Evolutionary conservation across 164 flowering plant genomes (phyloP).

Genomic region (grape (Vitis vinifera)): DNA sequence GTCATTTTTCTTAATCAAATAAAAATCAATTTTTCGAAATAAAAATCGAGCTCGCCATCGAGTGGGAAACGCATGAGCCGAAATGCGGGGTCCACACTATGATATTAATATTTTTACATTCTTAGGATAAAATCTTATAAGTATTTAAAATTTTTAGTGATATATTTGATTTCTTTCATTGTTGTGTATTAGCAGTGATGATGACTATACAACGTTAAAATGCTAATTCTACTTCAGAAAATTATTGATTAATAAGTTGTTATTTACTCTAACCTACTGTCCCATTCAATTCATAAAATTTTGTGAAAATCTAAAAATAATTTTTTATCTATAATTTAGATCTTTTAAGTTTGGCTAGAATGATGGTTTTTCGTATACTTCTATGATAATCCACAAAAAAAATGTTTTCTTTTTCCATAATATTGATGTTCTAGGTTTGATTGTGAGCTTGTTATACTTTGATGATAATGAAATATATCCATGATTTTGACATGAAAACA

Average conservation of each 20-base stretch:
- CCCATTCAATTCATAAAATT: not conserved
- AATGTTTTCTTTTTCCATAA: not conserved
- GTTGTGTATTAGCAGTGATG: conserved; percentile 51
- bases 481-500: conserved; percentile 13
- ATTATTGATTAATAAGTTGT: conserved; percentile 46
- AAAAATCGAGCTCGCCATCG: no score
- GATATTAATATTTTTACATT: not conserved
- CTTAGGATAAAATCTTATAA: not conserved
- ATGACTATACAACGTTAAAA: conserved; percentile 53
- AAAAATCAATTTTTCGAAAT: no score
- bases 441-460: not conserved
- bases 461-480: conserved; percentile 13
- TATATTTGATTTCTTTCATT: not conserved
- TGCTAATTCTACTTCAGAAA: conserved; percentile 32
- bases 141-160: not conserved
- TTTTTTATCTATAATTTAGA: not conserved
- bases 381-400: not conserved
- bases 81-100: no score
- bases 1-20: no score
- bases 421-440: not conserved
- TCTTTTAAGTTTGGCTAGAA: no score
- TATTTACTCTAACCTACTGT: conserved; percentile 49
- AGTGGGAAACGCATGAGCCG: no score
- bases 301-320: not conserved
- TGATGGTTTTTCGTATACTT: no score